phyloP scores from a whole-genome alignment of 2,329 filamentous ascomycete species.

The Arthroderma uncinatum region DNA sequence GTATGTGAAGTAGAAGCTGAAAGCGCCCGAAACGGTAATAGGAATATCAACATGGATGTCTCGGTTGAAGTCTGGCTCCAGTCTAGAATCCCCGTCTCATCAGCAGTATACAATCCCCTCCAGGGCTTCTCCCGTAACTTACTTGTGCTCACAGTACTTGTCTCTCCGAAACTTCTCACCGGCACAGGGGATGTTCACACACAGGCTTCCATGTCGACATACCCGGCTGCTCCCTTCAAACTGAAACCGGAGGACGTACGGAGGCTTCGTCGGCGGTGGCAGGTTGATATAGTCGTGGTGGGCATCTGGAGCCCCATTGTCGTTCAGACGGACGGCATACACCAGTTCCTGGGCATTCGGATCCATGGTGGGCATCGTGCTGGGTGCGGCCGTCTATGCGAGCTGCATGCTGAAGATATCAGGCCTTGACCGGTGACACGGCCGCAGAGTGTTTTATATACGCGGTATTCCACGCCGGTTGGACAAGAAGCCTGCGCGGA shows the following conservation, averaged over 20 bases:
- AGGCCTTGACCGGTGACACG: background rate
- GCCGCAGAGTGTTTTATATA: background rate
- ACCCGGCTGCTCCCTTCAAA: slow-evolving; percentile 94
- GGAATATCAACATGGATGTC: slow-evolving; percentile 82
- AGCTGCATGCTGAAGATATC: background rate
- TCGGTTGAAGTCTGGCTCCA: slow-evolving; percentile 85
- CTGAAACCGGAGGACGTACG: slow-evolving; percentile 72
- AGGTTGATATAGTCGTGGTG: slow-evolving; percentile 86
- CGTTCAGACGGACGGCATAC: slow-evolving; percentile 81
- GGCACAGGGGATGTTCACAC: slow-evolving; percentile 84
- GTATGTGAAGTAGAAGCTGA: slow-evolving; percentile 90
- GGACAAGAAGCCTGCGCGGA: background rate
- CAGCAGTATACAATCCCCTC: slow-evolving; percentile 5
- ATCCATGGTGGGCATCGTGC: background rate
- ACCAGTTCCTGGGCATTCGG: slow-evolving; percentile 35
- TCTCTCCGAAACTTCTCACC: slow-evolving; percentile 66
- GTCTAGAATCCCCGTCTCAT: slow-evolving; percentile 39
- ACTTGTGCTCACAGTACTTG: slow-evolving; percentile 83
- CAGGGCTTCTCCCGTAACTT: slow-evolving; percentile 28
- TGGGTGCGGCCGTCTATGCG: background rate
- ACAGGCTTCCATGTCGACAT: slow-evolving; percentile 84
- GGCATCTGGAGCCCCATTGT: slow-evolving; percentile 84
- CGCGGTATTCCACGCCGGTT: background rate
- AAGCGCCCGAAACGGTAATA: slow-evolving; percentile 72
- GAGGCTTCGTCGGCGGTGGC: slow-evolving; percentile 59